A percentile compares a stretch with the other conserved stretches of the same genome.
Conservation (phyloP, 2,329 filamentous ascomycete species). For the Monascus ruber region DNA sequence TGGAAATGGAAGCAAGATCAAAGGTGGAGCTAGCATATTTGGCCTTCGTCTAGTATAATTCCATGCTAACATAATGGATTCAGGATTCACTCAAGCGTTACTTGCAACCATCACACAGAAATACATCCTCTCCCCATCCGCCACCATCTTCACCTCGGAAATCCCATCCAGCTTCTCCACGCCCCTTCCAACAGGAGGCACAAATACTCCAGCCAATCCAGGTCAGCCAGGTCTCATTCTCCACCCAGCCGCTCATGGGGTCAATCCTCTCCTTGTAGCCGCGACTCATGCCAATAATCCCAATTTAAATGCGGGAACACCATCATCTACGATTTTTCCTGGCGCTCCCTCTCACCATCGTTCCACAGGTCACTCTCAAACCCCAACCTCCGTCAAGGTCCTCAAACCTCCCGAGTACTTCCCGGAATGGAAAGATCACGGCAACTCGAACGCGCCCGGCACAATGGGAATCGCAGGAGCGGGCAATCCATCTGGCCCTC, state of each 20-base stretch:
- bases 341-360: constrained; percentile 34
- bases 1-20: constrained; percentile 66
- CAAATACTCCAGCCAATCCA: constrained; percentile 59
- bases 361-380: constrained; percentile 57
- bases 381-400: constrained; percentile 72
- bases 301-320: constrained; percentile 24
- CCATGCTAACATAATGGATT: constrained; percentile 22
- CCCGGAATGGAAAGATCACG: constrained; percentile 74
- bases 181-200: constrained; percentile 77
- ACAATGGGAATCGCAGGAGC: constrained; percentile 12
- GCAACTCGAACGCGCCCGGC: constrained; percentile 24
- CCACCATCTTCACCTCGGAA: constrained; percentile 95
- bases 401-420: constrained; percentile 74
- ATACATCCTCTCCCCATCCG: constrained; percentile 83
- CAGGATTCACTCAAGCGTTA: constrained; percentile 81
- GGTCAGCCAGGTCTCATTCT: constrained; percentile 39
- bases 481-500: constrained; percentile 30
- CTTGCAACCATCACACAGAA: constrained; percentile 66
- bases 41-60: background rate
- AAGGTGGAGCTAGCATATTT: constrained; percentile 32
- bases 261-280: constrained; percentile 85
- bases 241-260: constrained; percentile 48
- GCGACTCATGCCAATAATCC: constrained; percentile 51
- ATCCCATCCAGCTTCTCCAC: constrained; percentile 89
- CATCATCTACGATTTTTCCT: constrained; percentile 18